Percentiles rank a stretch among this genome's conserved stretches.
phyloP scores from a whole-genome alignment of 805 yeast species.

The Hanseniaspora taiwanica region DNA sequence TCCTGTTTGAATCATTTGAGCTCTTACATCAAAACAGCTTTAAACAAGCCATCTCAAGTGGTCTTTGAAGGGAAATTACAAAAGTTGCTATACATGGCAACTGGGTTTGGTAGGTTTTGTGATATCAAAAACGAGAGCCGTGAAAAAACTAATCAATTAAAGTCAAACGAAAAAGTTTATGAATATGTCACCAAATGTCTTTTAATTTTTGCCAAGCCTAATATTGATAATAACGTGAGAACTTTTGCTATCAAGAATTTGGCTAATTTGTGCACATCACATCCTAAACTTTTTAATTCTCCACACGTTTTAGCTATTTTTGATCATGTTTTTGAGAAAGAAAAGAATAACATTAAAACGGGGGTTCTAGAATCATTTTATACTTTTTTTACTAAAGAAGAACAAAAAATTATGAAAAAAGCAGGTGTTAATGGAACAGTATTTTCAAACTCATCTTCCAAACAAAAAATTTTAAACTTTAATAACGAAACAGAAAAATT shows the following conservation, averaged over 20 bases:
- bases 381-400: conserved; percentile 47
- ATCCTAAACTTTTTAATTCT: conserved; percentile 54
- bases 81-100: conserved; percentile 48
- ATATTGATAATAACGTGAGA: conserved; percentile 26
- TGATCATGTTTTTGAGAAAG: conserved; percentile 33
- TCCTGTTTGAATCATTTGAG: conserved; percentile 42
- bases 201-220: conserved; percentile 36
- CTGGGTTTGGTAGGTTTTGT: conserved; percentile 61
- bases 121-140: conserved; percentile 36
- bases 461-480: conserved; percentile 30
- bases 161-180: conserved; percentile 39
- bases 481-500: conserved; percentile 36
- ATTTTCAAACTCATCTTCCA: conserved; percentile 26
- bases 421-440: conserved; percentile 28
- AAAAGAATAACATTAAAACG: conserved; percentile 31
- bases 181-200: conserved; percentile 47
- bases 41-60: conserved; percentile 12
- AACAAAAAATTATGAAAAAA: conserved; percentile 28
- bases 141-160: conserved; percentile 29
- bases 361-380: conserved; percentile 44
- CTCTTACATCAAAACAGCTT: conserved; percentile 29
- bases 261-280: conserved; percentile 43
- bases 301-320: conserved; percentile 38
- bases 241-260: conserved; percentile 44
- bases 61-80: conserved; percentile 33